Conservation (phyloP, 2,329 filamentous ascomycete genomes). For the Alternaria sp. region DNA sequence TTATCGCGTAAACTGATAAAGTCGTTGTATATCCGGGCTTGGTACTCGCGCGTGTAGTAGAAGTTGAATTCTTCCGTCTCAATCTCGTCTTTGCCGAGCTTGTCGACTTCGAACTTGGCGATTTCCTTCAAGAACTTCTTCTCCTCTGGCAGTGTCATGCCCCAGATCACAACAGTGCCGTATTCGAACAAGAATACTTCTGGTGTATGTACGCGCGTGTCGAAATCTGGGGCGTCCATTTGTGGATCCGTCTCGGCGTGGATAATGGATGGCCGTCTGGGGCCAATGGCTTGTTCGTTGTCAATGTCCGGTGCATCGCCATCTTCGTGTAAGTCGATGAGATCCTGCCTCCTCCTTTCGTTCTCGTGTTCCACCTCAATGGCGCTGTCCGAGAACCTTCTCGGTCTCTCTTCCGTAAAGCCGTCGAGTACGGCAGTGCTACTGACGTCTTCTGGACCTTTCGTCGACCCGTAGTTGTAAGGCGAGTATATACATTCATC, state of each 20-base stretch:
- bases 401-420: slow-evolving; percentile 56
- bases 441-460: slow-evolving; percentile 47
- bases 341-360: slow-evolving; percentile 65
- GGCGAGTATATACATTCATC: slow-evolving; percentile 98
- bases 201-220: slow-evolving; percentile 87
- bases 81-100: slow-evolving; percentile 84
- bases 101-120: slow-evolving; percentile 91
- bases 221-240: slow-evolving; percentile 72
- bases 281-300: slow-evolving; percentile 38
- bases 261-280: slow-evolving; percentile 36
- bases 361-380: slow-evolving; percentile 71
- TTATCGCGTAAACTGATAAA: slow-evolving; percentile 96
- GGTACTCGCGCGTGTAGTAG: slow-evolving; percentile 97
- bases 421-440: slow-evolving; percentile 45
- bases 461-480: slow-evolving; percentile 74
- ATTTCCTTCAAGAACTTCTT: slow-evolving; percentile 92
- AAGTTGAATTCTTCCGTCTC: slow-evolving; percentile 99
- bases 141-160: slow-evolving; percentile 91
- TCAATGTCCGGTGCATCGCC: slow-evolving; percentile 42
- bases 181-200: slow-evolving; percentile 98
- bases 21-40: slow-evolving; percentile 98
- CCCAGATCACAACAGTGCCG: slow-evolving; percentile 97
- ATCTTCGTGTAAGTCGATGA: slow-evolving; percentile 67
- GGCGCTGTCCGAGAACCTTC: slow-evolving; percentile 77
- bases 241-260: slow-evolving; percentile 46